Percentiles rank a stretch among this genome's conserved stretches.
phyloP scores from a whole-genome alignment of 768 basidiomycete genomes.

The Postia placenta region DNA sequence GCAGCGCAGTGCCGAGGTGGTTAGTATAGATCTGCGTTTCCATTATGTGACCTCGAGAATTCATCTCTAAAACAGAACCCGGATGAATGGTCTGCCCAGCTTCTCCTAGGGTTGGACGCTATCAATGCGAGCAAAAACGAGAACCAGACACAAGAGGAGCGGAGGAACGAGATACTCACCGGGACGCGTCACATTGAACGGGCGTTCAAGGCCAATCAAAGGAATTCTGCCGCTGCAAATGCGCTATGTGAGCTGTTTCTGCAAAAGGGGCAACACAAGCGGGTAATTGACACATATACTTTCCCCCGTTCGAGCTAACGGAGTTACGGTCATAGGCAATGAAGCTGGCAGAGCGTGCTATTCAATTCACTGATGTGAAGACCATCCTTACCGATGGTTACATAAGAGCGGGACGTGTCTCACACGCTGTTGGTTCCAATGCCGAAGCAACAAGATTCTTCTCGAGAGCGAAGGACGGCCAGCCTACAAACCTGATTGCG shows the following conservation, averaged over 20 bases:
- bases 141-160: constrained; percentile 54
- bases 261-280: constrained; percentile 56
- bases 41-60: too few species aligned
- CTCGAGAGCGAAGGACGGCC: constrained; percentile 55
- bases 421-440: constrained; percentile 65
- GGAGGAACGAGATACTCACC: constrained; percentile 48
- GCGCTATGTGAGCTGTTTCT: constrained; percentile 78
- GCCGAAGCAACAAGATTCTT: constrained; percentile 68
- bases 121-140: constrained; percentile 82
- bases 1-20: constrained; percentile 83
- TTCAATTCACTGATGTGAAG: constrained; percentile 90
- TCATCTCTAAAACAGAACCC: constrained; percentile 66
- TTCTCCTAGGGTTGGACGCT: constrained; percentile 81
- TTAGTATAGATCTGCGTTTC: constrained; percentile 23
- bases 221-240: constrained; percentile 77
- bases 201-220: constrained; percentile 77
- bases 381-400: constrained; percentile 84
- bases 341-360: constrained; percentile 89
- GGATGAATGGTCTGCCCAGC: constrained; percentile 67
- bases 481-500: constrained; percentile 70
- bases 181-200: constrained; percentile 70
- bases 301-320: not conserved
- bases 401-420: constrained; percentile 73
- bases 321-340: constrained; percentile 47
- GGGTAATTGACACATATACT: constrained; percentile 33